Evolutionary conservation across 495 filamentous ascomycete genomes (phyloP), one percentile per base, ranked within the genome.

Genomic region (Annulohypoxylon nitens): DNA sequence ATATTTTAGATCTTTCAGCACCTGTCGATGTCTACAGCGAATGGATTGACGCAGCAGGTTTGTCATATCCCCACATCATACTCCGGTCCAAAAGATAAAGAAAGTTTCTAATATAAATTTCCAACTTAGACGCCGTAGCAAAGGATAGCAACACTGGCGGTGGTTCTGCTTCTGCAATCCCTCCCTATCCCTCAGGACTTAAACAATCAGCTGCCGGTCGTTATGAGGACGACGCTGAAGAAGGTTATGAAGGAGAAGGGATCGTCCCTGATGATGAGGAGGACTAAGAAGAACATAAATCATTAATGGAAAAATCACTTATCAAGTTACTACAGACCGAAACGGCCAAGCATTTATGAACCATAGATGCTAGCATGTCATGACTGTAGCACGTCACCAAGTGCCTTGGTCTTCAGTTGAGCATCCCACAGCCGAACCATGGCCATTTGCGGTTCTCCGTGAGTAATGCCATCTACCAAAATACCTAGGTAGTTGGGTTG

Each of bases 11-110:
- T 78, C 90, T 98, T 63, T 95, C 93, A 39, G 91, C 92, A 14
- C 87, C 92, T 0, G 93, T 99, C 33, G 96, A 99, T 76, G 95
- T 99, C 14, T 99, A 98, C 78, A 93, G 93, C 34, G 97, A 98
- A 77, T 99, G 96, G 96, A 92, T 99, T 59, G 96, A 99, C 82
- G 96, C 96, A 39, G 97, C 96, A 78, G 95, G 97, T 84, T 88
- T 86, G 43, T 90, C 92, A 48, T 25, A 7, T 37, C 34, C 33
- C 9, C 12, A 9, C 16, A 12, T 73, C 85, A 89, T 58, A 58
- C 12, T 16, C 9, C 33, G 6, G 12, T 39, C 16, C 8, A 36
- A 58, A 61, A 47, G 10, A 6, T 23, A 5, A 14, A 54, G 2
- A 26, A 55, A 61, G 11, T 60, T 10, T 47, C 76, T 77, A 63